Conservation (phyloP, 805 yeast species). For the Monosporozyma aerobia region DNA sequence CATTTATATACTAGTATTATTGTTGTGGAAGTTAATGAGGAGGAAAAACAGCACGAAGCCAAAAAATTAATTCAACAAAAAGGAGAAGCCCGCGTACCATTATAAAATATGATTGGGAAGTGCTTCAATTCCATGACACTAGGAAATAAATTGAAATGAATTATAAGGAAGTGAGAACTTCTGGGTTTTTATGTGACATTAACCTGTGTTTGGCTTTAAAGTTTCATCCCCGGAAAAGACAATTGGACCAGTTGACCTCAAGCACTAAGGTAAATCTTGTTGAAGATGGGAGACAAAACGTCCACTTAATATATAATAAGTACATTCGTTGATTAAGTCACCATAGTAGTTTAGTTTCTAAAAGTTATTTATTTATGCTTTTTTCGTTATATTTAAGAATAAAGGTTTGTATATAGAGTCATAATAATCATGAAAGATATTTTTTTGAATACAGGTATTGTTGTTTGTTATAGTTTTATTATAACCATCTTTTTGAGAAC, state of each 20-base stretch:
- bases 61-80: background rate
- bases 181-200: too few species aligned
- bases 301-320: background rate
- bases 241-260: too few species aligned
- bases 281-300: background rate
- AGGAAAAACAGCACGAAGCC: background rate
- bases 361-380: background rate
- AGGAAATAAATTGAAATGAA: too few species aligned
- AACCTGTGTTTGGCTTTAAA: too few species aligned
- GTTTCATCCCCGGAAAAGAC: too few species aligned
- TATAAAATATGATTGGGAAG: too few species aligned
- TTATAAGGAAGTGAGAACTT: too few species aligned
- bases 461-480: background rate
- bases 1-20: too few species aligned
- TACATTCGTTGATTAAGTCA: background rate
- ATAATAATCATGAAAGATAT: background rate
- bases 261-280: too few species aligned
- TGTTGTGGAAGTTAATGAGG: background rate
- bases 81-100: background rate
- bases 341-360: background rate
- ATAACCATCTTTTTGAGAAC: slow-evolving; percentile 38
- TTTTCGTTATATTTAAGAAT: background rate
- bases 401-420: slow-evolving; percentile 1
- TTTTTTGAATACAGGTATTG: background rate
- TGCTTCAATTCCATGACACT: background rate